Conservation (phyloP, 2,329 filamentous ascomycete species). For the Talaromyces sp. region DNA sequence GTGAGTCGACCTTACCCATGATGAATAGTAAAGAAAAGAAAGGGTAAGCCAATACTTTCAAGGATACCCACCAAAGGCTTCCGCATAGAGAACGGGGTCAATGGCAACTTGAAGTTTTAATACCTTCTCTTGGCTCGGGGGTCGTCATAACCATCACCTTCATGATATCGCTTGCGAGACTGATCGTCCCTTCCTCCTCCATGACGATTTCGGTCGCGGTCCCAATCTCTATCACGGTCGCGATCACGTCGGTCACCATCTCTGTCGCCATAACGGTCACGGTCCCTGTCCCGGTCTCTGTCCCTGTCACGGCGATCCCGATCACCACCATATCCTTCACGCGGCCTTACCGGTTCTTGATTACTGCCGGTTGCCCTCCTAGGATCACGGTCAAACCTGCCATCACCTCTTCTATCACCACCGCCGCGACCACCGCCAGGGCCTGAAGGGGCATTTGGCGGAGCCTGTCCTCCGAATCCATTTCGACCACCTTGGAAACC, state of each 20-base stretch:
- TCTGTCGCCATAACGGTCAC: slow-evolving; percentile 47
- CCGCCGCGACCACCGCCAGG: slow-evolving; percentile 52
- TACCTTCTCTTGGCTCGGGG: slow-evolving; percentile 57
- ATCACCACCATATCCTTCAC: slow-evolving; percentile 54
- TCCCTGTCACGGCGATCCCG: slow-evolving; percentile 18
- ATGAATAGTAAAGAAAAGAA: slow-evolving; percentile 21
- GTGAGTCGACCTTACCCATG: slow-evolving; percentile 39
- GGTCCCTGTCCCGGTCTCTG: slow-evolving; percentile 22
- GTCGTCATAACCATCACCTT: slow-evolving; percentile 77
- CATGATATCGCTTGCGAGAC: slow-evolving; percentile 64
- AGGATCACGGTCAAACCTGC: slow-evolving; percentile 49
- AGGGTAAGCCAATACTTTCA: slow-evolving; percentile 25
- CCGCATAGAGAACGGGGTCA: slow-evolving; percentile 5
- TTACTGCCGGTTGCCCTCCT: slow-evolving; percentile 66
- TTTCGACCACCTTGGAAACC: slow-evolving; percentile 56
- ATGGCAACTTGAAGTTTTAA: slow-evolving; percentile 25
- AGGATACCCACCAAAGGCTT: slow-evolving; percentile 43
- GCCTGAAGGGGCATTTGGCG: slow-evolving; percentile 49
- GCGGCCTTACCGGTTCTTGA: slow-evolving; percentile 71
- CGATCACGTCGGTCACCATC: slow-evolving; percentile 59
- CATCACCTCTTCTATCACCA: slow-evolving; percentile 31
- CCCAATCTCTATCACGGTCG: slow-evolving; percentile 47
- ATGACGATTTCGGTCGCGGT: slow-evolving; percentile 47
- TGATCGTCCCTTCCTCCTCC: slow-evolving; percentile 49
- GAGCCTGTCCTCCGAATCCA: slow-evolving; percentile 45